A percentile compares a stretch with the other conserved stretches of the same genome.
Evolutionary conservation across 768 basidiomycete species (phyloP).

Genomic region (Strobilomyces echinocephalus): DNA sequence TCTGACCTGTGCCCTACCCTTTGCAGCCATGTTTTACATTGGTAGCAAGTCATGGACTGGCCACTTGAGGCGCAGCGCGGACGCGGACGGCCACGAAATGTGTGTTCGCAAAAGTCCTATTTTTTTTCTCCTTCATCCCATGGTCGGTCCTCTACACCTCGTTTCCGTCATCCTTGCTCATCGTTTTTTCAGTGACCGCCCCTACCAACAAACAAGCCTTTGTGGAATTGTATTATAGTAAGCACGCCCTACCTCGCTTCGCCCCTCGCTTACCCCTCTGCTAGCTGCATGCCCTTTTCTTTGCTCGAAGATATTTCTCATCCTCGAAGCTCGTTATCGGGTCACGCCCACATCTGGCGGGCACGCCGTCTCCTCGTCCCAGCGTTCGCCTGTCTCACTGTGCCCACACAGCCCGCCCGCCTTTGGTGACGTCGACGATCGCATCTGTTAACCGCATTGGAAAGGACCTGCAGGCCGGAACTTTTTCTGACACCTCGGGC

Average conservation of each 20-base stretch:
- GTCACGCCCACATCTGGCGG: conserved; percentile 59
- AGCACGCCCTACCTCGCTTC: conserved; percentile 13
- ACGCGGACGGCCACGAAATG: conserved; percentile 53
- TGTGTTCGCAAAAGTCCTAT: conserved; percentile 48
- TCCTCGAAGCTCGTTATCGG: conserved; percentile 40
- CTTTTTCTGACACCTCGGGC: no score
- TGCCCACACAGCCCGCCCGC: conserved; percentile 50
- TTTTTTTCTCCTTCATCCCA: neutral
- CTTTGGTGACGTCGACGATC: conserved; percentile 68
- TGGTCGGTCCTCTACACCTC: no score
- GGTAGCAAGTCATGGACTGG: conserved; percentile 56
- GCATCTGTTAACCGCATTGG: conserved; percentile 44
- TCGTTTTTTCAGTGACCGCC: conserved; percentile 44
- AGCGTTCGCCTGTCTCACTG: neutral
- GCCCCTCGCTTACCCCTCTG: conserved; percentile 1
- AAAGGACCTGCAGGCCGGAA: no score
- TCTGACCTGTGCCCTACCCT: no score
- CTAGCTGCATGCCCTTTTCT: conserved; percentile 21
- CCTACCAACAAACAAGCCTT: conserved; percentile 62
- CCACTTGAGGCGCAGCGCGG: conserved; percentile 53
- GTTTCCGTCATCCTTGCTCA: no score
- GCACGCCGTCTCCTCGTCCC: conserved; percentile 28
- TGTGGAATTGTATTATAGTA: conserved; percentile 75
- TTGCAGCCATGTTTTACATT: conserved; percentile 55
- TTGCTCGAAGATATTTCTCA: neutral